A percentile compares a stretch with the other conserved stretches of the same genome.
phyloP scores from a whole-genome alignment of 495 filamentous ascomycete genomes.

The Extremus antarcticus region DNA sequence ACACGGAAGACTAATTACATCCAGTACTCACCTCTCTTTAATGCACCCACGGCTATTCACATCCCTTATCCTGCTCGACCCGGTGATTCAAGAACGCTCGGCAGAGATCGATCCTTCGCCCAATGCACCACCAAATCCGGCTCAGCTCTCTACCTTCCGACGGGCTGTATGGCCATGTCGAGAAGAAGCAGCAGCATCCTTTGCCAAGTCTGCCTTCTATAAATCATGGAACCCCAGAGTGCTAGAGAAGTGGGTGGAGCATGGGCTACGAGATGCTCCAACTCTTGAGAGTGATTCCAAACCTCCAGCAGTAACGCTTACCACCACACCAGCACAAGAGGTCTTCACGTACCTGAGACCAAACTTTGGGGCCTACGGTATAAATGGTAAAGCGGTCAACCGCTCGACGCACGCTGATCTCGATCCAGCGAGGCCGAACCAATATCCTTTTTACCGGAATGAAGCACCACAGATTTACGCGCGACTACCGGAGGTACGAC shows the following conservation, averaged over 20 bases:
- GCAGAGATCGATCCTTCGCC: constrained; percentile 13
- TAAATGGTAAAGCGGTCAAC: background rate
- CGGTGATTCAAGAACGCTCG: constrained; percentile 47
- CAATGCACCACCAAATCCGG: constrained; percentile 6
- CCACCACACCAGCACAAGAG: constrained; percentile 30
- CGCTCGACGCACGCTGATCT: background rate
- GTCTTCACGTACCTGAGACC: constrained; percentile 31
- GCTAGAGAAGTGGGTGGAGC: constrained; percentile 25
- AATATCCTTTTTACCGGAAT: constrained; percentile 57
- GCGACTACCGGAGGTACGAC: constrained; percentile 56
- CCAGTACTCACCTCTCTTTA: constrained; percentile 23
- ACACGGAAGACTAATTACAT: background rate
- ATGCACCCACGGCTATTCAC: constrained; percentile 73
- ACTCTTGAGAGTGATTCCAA: constrained; percentile 21
- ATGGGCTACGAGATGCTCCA: constrained; percentile 30
- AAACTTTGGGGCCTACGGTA: background rate
- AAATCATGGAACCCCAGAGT: constrained; percentile 31
- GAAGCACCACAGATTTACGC: constrained; percentile 55
- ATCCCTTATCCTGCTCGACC: constrained; percentile 67
- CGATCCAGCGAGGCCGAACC: background rate
- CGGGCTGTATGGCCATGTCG: constrained; percentile 29
- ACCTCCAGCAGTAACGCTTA: constrained; percentile 19
- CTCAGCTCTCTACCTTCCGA: constrained; percentile 20
- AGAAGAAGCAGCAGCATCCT: constrained; percentile 21
- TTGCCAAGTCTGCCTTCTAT: constrained; percentile 27